Percentiles rank a stretch among this genome's conserved stretches.
These are phyloP conservation scores for Blakeslea trispora DNA, from an alignment of 371 early-diverging fungal genomes.

Conservation along the genomic window DNA sequence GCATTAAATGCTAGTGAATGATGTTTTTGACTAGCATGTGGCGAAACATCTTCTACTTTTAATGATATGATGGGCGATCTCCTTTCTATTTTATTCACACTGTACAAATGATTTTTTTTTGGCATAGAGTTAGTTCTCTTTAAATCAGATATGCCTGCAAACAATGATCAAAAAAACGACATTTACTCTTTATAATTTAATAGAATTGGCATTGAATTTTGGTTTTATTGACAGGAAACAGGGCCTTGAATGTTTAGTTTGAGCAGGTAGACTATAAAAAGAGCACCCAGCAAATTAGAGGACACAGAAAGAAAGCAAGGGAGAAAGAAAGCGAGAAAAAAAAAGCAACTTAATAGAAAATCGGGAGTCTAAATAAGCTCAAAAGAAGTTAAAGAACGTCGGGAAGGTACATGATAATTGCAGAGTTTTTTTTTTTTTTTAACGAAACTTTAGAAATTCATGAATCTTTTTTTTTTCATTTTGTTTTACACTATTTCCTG, in stretches of 20 bases:
- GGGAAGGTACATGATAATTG: slow-evolving; percentile 26
- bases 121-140: no score
- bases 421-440: background rate
- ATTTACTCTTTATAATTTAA: background rate
- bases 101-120: no score
- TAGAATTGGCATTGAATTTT: background rate
- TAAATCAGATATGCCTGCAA: no score
- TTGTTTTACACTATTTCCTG: no score
- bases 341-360: background rate
- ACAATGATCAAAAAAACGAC: no score
- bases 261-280: no score
- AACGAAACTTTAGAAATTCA: background rate
- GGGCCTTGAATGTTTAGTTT: background rate
- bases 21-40: slow-evolving; percentile 25
- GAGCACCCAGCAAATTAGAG: slow-evolving; percentile 8
- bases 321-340: slow-evolving; percentile 6
- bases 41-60: slow-evolving; percentile 6
- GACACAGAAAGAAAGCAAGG: slow-evolving; percentile 8
- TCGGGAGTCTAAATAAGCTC: slow-evolving; percentile 20
- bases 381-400: slow-evolving; percentile 23
- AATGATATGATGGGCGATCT: slow-evolving; percentile 3
- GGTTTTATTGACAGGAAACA: background rate
- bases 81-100: slow-evolving; percentile 2
- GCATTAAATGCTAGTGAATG: slow-evolving; percentile 38
- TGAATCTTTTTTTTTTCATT: background rate